Conservation (phyloP, 306 rosid genomes). For the Purshia tridentata region DNA sequence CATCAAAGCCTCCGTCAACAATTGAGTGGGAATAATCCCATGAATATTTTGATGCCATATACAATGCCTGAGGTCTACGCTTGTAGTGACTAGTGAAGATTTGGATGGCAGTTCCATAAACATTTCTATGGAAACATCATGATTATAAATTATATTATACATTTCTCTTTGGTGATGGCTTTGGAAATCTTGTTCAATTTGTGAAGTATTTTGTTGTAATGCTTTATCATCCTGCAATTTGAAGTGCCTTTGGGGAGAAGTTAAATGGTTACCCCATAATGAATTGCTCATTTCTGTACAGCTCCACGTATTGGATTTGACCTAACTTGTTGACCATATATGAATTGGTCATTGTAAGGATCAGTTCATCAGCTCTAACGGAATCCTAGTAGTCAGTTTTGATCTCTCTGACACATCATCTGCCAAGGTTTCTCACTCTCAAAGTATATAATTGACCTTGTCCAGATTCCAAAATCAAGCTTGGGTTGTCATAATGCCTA, state of each 20-base stretch:
- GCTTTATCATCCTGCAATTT: neutral
- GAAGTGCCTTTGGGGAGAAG: neutral
- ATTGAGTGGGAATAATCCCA: slow-evolving; percentile 83
- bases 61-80: neutral
- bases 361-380: no score
- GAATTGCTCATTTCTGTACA: no score
- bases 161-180: neutral
- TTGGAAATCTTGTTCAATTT: neutral
- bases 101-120: neutral
- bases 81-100: neutral
- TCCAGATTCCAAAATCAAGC: no score
- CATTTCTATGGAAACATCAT: slow-evolving; percentile 9
- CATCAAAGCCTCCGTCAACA: slow-evolving; percentile 98
- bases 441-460: no score
- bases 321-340: no score
- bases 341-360: no score
- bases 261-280: neutral
- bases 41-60: neutral
- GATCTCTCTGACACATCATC: no score
- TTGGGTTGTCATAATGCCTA: no score
- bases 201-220: neutral
- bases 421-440: no score
- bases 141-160: neutral
- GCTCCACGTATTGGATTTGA: no score
- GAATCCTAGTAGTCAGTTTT: no score